These are phyloP conservation scores for Diaporthe sp. DNA, from an alignment of 2,329 filamentous ascomycete species.

Conservation along the genomic window DNA sequence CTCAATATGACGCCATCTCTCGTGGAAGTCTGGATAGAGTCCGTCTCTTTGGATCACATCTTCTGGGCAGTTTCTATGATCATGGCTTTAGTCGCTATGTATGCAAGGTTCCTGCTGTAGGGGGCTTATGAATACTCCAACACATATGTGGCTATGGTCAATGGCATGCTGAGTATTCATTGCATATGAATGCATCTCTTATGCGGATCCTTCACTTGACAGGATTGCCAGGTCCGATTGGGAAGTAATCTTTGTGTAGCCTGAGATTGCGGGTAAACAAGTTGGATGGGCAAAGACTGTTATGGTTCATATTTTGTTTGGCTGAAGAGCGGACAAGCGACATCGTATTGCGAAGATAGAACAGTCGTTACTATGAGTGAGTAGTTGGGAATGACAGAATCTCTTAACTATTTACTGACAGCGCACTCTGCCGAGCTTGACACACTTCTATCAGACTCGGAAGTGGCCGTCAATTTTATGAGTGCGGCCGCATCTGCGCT, in stretches of 20 bases:
- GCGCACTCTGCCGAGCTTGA: slow-evolving; percentile 44
- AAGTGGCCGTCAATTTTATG: slow-evolving; percentile 55
- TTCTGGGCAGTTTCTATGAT: neutral
- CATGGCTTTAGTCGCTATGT: neutral
- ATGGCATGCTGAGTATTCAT: neutral
- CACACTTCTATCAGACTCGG: slow-evolving; percentile 53
- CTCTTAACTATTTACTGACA: slow-evolving; percentile 36
- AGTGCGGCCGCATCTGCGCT: slow-evolving; percentile 48
- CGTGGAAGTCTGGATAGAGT: slow-evolving; percentile 23
- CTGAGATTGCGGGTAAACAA: neutral
- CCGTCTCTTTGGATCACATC: neutral
- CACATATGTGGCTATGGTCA: neutral
- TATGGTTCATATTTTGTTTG: neutral
- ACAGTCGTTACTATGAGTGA: neutral
- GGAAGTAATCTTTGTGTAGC: neutral
- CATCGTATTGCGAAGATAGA: neutral
- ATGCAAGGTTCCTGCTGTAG: neutral
- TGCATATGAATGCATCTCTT: neutral
- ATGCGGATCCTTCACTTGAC: neutral
- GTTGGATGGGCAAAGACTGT: neutral
- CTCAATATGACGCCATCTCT: neutral
- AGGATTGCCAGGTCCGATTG: neutral
- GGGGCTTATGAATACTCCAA: too few species aligned
- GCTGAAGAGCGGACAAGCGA: neutral
- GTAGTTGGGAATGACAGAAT: neutral